These are phyloP conservation scores for Verbascum thapsus DNA, from an alignment of 257 asterid genomes.

Conservation along the genomic window DNA sequence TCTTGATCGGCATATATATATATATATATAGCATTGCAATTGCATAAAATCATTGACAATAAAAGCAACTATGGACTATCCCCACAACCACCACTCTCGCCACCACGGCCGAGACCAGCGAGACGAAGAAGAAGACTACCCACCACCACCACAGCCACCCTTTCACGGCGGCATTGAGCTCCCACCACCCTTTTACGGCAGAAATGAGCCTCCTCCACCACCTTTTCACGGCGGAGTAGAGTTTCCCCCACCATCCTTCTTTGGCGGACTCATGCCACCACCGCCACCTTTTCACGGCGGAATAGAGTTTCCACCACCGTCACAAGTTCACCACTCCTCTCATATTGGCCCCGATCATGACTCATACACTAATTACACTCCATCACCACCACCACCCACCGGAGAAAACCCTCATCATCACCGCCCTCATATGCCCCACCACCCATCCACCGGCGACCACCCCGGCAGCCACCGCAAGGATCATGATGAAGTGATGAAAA, in stretches of 20 bases:
- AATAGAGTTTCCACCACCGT: background rate
- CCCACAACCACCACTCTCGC: too few relatives aligned
- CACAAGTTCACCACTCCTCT: slow-evolving; percentile 3
- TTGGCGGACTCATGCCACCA: too few relatives aligned
- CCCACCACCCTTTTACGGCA: slow-evolving; percentile 16
- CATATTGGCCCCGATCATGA: slow-evolving; percentile 14
- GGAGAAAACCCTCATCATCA: slow-evolving; percentile 29
- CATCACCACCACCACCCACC: slow-evolving; percentile 34
- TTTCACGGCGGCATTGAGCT: slow-evolving; percentile 10
- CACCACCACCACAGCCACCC: slow-evolving; percentile 30
- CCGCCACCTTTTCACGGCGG: too few relatives aligned
- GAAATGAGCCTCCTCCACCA: too few relatives aligned
- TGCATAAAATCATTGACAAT: too few relatives aligned
- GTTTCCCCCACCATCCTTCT: too few relatives aligned
- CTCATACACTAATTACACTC: too few relatives aligned
- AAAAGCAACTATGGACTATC: slow-evolving; percentile 23
- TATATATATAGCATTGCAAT: too few relatives aligned
- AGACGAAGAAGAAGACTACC: slow-evolving; percentile 21
- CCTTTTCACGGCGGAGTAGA: too few relatives aligned
- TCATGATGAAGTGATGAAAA: slow-evolving; percentile 39
- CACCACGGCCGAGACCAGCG: slow-evolving; percentile 24
- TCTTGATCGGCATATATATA: too few relatives aligned
- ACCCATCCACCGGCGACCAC: slow-evolving; percentile 29
- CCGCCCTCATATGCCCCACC: slow-evolving; percentile 40
- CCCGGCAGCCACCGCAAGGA: slow-evolving; percentile 26